A percentile compares a stretch with the other conserved stretches of the same genome.
These are phyloP conservation scores for Trypanosoma avium DNA, from an alignment of 208 protist genomes.

Conservation along the genomic window DNA sequence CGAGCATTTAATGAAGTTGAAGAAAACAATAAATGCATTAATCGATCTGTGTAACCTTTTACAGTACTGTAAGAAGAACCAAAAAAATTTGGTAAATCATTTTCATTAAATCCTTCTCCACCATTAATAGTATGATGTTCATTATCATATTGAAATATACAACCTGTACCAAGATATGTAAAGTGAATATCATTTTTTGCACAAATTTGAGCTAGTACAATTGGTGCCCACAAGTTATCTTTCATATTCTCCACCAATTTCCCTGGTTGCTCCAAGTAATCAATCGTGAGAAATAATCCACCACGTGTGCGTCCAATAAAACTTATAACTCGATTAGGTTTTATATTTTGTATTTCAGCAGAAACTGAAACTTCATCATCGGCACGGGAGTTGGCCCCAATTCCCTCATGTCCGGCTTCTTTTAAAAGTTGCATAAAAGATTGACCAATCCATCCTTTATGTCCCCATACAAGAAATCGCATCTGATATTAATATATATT, in stretches of 20 bases:
- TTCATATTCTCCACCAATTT: conserved; percentile 59
- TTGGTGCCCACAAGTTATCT: conserved; percentile 50
- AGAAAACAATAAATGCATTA: conserved; percentile 49
- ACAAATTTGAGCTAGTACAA: conserved; percentile 40
- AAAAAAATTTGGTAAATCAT: conserved; percentile 50
- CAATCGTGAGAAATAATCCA: conserved; percentile 43
- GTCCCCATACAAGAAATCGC: conserved; percentile 55
- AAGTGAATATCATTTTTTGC: conserved; percentile 32
- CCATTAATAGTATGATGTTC: conserved; percentile 24
- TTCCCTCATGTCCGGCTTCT: conserved; percentile 27
- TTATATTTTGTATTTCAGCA: conserved; percentile 28
- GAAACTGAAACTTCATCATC: conserved; percentile 38
- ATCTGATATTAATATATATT: conserved; percentile 22
- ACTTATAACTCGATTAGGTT: conserved; percentile 44
- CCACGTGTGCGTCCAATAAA: conserved; percentile 54
- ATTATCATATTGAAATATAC: conserved; percentile 69
- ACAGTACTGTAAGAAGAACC: conserved; percentile 59
- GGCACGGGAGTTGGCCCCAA: conserved; percentile 40
- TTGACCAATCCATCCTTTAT: conserved; percentile 55
- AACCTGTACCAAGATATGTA: conserved; percentile 61
- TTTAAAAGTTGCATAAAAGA: conserved; percentile 40
- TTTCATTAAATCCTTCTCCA: conserved; percentile 36
- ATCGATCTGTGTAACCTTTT: conserved; percentile 60
- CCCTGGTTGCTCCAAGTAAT: conserved; percentile 56
- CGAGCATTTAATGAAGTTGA: conserved; percentile 51